phyloP scores from a whole-genome alignment of 257 asterid species.

The Solanum rostratum region DNA sequence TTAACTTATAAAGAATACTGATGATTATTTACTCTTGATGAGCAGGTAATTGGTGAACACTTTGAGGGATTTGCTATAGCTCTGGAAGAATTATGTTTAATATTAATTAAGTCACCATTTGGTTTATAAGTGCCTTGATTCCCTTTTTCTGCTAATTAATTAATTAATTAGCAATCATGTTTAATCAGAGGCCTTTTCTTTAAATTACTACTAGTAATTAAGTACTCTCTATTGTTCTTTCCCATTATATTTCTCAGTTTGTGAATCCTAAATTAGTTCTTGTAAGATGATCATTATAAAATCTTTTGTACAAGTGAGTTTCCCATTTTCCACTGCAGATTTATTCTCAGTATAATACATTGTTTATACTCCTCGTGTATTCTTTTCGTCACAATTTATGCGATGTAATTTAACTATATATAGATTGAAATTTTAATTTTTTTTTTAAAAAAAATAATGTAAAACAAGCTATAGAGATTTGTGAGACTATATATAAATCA shows the following conservation, averaged over 20 bases:
- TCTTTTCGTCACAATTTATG: background rate
- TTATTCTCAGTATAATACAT: background rate
- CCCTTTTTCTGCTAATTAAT: background rate
- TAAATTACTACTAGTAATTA: background rate
- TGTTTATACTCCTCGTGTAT: background rate
- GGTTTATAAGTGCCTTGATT: background rate
- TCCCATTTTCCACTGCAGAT: background rate
- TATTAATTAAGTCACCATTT: background rate
- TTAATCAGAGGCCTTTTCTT: background rate
- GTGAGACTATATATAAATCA: background rate
- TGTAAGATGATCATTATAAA: background rate
- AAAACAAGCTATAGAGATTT: background rate
- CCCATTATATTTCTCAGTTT: background rate
- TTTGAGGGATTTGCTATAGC: background rate
- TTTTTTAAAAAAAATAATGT: background rate
- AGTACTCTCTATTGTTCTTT: background rate
- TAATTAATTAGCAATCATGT: background rate
- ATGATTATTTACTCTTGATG: background rate
- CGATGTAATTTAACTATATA: background rate
- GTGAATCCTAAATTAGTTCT: background rate
- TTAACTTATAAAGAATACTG: no score
- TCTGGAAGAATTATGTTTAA: background rate
- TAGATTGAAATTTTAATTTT: no score
- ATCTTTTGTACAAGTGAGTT: background rate
- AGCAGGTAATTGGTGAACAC: background rate